Evolutionary conservation across 139 green algal genomes (phyloP).

Genomic region (Closterium sp.): DNA sequence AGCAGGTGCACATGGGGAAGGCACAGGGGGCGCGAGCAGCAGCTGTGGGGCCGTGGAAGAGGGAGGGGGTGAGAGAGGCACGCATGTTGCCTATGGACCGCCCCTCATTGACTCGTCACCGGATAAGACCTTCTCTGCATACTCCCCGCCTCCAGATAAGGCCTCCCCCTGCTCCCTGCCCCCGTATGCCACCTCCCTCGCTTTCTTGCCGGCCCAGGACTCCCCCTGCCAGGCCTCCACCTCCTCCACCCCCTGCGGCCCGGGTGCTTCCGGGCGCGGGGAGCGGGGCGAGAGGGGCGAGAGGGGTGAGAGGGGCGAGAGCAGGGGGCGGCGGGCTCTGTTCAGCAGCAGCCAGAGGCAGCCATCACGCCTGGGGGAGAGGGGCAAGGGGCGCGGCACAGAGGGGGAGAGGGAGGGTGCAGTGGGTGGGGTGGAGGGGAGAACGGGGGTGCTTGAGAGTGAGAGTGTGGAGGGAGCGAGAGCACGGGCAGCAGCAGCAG

Average conservation of each 20-base stretch:
- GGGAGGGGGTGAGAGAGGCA: background rate
- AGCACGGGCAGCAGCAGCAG: background rate
- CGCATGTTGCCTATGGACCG: background rate
- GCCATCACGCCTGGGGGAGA: background rate
- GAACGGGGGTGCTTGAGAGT: background rate
- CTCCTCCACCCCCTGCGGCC: background rate
- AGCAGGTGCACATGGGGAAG: background rate
- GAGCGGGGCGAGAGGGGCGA: too few relatives aligned
- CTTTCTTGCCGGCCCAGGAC: background rate
- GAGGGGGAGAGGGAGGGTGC: background rate
- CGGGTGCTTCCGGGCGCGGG: too few relatives aligned
- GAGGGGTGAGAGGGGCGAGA: background rate
- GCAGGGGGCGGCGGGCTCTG: background rate
- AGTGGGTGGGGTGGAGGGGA: background rate
- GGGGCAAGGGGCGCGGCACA: background rate
- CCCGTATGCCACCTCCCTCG: background rate
- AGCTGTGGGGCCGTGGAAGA: background rate
- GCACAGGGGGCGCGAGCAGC: background rate
- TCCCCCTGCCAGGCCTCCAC: background rate
- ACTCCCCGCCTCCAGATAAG: background rate
- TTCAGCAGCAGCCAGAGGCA: background rate
- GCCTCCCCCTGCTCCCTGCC: background rate
- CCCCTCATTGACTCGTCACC: background rate
- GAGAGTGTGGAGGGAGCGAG: background rate
- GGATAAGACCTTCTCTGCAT: background rate